These are phyloP conservation scores for Colletotrichum echinochloae DNA, from an alignment of 2,329 filamentous ascomycete genomes.

Conservation along the genomic window DNA sequence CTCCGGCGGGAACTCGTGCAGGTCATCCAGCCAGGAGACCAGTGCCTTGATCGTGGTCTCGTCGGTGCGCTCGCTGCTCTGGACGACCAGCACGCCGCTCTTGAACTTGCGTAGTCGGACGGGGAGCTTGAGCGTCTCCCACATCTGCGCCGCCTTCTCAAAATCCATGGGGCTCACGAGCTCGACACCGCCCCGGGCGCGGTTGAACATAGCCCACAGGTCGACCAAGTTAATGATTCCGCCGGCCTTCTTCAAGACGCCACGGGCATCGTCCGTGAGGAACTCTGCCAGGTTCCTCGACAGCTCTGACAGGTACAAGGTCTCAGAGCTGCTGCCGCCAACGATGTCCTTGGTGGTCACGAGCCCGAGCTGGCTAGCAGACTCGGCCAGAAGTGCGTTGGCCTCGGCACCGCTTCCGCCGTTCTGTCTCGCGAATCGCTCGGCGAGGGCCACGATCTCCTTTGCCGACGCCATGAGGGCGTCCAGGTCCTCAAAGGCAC, in stretches of 20 bases:
- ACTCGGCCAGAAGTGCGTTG: slow-evolving; percentile 81
- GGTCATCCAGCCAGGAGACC: slow-evolving; percentile 79
- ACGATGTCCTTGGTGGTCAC: slow-evolving; percentile 97
- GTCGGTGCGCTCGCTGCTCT: slow-evolving; percentile 88
- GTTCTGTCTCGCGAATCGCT: slow-evolving; percentile 82
- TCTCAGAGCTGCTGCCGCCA: slow-evolving; percentile 77
- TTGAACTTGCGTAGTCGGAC: slow-evolving; percentile 90
- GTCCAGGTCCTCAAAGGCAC: slow-evolving; percentile 94
- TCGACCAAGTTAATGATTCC: slow-evolving; percentile 92
- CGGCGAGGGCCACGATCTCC: slow-evolving; percentile 92
- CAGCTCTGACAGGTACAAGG: slow-evolving; percentile 89
- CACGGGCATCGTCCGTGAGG: slow-evolving; percentile 84
- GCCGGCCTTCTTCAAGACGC: slow-evolving; percentile 81
- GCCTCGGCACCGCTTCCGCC: slow-evolving; percentile 75
- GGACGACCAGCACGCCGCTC: slow-evolving; percentile 93
- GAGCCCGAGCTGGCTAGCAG: slow-evolving; percentile 84
- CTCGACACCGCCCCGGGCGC: slow-evolving; percentile 91
- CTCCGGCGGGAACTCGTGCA: slow-evolving; percentile 75
- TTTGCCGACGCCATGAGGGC: slow-evolving; percentile 98
- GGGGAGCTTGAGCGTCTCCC: slow-evolving; percentile 88
- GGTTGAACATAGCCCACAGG: slow-evolving; percentile 94
- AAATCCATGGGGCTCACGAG: slow-evolving; percentile 93
- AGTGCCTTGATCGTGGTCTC: slow-evolving; percentile 87
- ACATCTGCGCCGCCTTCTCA: slow-evolving; percentile 86
- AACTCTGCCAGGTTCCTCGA: slow-evolving; percentile 89